A percentile compares a stretch with the other conserved stretches of the same genome.
Evolutionary conservation across 1,284 basidiomycete genomes (phyloP).

Genomic region (Cryptococcus sp.): DNA sequence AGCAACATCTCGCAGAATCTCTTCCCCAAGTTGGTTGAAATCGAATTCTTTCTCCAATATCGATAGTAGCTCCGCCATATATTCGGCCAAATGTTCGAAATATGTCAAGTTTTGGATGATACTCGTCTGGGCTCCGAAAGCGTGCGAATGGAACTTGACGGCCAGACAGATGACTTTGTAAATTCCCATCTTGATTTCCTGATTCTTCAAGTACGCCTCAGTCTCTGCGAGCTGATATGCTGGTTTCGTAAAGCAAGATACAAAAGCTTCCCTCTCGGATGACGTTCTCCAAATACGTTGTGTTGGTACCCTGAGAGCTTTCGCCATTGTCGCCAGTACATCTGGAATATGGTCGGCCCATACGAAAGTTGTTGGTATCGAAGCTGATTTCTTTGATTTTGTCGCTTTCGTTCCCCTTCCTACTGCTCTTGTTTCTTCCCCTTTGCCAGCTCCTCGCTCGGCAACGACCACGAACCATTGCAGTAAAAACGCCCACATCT

Average conservation of each 20-base stretch:
- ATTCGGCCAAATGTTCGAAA: constrained; percentile 88
- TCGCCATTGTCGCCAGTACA: constrained; percentile 65
- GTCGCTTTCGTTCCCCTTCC: constrained; percentile 33
- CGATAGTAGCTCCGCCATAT: constrained; percentile 85
- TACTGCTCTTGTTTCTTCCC: constrained; percentile 13
- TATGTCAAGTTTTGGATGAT: constrained; percentile 92
- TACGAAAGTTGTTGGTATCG: constrained; percentile 54
- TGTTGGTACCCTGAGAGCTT: constrained; percentile 67
- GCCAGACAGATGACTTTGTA: constrained; percentile 88
- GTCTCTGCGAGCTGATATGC: constrained; percentile 82
- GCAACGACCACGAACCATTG: constrained; percentile 76
- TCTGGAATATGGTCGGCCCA: constrained; percentile 74
- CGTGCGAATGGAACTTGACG: constrained; percentile 86
- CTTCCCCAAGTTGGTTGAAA: constrained; percentile 81
- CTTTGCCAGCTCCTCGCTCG: constrained; percentile 63
- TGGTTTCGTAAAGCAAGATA: constrained; percentile 77
- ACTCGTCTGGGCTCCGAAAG: constrained; percentile 75
- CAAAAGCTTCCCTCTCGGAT: constrained; percentile 74
- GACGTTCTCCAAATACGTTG: constrained; percentile 83
- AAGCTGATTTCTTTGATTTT: constrained; percentile 6
- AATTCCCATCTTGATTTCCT: constrained; percentile 65
- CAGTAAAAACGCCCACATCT: constrained; percentile 82
- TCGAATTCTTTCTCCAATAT: constrained; percentile 83
- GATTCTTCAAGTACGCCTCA: constrained; percentile 80
- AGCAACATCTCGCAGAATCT: constrained; percentile 61